These are phyloP conservation scores for Lavandula angustifolia DNA, from an alignment of 257 asterid genomes.

Conservation along the genomic window DNA sequence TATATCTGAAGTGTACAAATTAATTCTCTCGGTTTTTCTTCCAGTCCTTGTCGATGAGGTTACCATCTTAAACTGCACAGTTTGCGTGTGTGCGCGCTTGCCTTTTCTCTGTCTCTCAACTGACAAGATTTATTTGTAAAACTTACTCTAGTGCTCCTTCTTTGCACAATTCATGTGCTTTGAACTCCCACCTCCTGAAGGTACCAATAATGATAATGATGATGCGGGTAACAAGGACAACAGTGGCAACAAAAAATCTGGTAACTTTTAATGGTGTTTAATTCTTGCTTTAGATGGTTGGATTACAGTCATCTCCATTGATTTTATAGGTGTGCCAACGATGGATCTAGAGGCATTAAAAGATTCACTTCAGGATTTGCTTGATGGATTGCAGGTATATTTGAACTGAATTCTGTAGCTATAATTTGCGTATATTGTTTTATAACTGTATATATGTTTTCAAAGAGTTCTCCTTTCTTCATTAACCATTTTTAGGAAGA, in stretches of 20 bases:
- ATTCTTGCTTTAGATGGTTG: slow-evolving; percentile 29
- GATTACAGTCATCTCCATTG: slow-evolving; percentile 27
- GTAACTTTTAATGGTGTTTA: slow-evolving; percentile 38
- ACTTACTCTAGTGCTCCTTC: slow-evolving; percentile 73
- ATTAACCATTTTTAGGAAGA: slow-evolving; percentile 63
- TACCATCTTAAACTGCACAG: slow-evolving; percentile 22
- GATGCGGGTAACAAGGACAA: slow-evolving; percentile 71
- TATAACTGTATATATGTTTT: slow-evolving; percentile 23
- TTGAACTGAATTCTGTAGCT: slow-evolving; percentile 23
- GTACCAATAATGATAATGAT: slow-evolving; percentile 42
- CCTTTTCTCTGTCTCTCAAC: slow-evolving; percentile 11
- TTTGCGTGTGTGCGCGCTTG: neutral
- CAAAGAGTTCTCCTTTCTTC: slow-evolving; percentile 13
- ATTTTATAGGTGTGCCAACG: slow-evolving; percentile 53
- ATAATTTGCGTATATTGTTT: slow-evolving; percentile 23
- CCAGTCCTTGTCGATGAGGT: slow-evolving; percentile 99
- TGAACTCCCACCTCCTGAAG: slow-evolving; percentile 73
- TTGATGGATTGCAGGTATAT: slow-evolving; percentile 91
- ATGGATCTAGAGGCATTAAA: slow-evolving; percentile 77
- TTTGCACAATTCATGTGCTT: slow-evolving; percentile 98
- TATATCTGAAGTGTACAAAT: slow-evolving; percentile 82
- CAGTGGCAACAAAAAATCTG: slow-evolving; percentile 54
- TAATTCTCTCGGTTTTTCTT: slow-evolving; percentile 83
- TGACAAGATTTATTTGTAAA: slow-evolving; percentile 16
- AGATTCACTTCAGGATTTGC: slow-evolving; percentile 81